These are phyloP conservation scores for Psilocybe cyanescens DNA, from an alignment of 768 basidiomycete genomes.

Conservation along the genomic window DNA sequence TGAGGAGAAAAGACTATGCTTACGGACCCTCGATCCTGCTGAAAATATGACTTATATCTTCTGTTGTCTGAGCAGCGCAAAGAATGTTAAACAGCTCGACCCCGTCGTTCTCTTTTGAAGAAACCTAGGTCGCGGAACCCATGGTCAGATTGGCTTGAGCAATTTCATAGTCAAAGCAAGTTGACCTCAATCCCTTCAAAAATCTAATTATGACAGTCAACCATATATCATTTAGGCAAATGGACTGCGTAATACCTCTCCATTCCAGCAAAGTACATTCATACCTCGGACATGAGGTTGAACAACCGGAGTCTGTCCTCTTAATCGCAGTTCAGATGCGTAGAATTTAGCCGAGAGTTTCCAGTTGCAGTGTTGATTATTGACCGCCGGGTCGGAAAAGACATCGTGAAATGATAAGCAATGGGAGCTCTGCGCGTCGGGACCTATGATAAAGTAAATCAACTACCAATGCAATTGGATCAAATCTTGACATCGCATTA, in stretches of 20 bases:
- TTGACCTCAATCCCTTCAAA: slow-evolving; percentile 82
- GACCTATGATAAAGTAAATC: slow-evolving; percentile 46
- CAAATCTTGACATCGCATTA: slow-evolving; percentile 28
- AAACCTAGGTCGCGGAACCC: slow-evolving; percentile 45
- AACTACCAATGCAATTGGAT: not conserved
- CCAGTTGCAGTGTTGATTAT: not conserved
- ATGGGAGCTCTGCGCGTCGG: slow-evolving; percentile 55
- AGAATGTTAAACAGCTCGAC: slow-evolving; percentile 47
- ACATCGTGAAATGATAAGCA: slow-evolving; percentile 8
- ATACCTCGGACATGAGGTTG: slow-evolving; percentile 71
- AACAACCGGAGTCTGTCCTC: slow-evolving; percentile 58
- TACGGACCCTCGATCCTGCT: slow-evolving; percentile 82
- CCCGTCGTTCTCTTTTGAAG: slow-evolving; percentile 73
- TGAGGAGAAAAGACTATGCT: slow-evolving; percentile 31
- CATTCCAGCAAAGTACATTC: slow-evolving; percentile 83
- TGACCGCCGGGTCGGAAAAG: not conserved
- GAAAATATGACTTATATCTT: slow-evolving; percentile 55
- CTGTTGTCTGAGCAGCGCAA: slow-evolving; percentile 30
- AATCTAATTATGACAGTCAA: slow-evolving; percentile 38
- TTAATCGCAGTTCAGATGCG: slow-evolving; percentile 75
- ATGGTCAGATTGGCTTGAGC: not conserved
- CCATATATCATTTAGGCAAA: not conserved
- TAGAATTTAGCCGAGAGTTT: slow-evolving; percentile 52
- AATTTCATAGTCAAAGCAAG: not conserved
- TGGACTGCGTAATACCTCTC: slow-evolving; percentile 58